Evolutionary conservation across 768 basidiomycete species (phyloP).

Genomic region (Mycena leptocephala): DNA sequence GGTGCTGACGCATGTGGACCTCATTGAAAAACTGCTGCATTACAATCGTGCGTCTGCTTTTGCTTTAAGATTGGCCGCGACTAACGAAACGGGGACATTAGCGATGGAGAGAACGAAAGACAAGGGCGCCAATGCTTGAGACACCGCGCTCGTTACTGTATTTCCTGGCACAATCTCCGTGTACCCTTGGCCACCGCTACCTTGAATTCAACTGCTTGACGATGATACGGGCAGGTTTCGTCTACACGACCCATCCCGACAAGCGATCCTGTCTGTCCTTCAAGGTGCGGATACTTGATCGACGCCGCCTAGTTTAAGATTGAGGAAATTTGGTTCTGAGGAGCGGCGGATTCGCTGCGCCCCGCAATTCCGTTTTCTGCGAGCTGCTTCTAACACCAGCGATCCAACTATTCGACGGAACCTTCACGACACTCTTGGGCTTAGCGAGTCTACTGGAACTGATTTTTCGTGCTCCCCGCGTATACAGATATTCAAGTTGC

Average conservation of each 20-base stretch:
- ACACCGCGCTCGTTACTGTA: constrained; percentile 7
- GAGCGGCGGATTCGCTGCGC: too few relatives aligned
- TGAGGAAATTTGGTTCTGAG: too few relatives aligned
- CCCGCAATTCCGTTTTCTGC: too few relatives aligned
- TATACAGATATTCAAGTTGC: too few relatives aligned
- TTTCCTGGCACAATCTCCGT: background rate
- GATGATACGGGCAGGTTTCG: background rate
- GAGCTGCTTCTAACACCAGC: too few relatives aligned
- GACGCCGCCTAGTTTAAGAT: too few relatives aligned
- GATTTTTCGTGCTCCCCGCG: too few relatives aligned
- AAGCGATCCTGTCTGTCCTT: too few relatives aligned
- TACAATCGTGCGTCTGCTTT: constrained; percentile 85
- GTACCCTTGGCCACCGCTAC: background rate
- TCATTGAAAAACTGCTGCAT: constrained; percentile 96
- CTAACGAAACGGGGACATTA: constrained; percentile 8
- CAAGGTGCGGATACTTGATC: too few relatives aligned
- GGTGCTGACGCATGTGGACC: constrained; percentile 97
- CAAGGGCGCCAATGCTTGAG: constrained; percentile 18
- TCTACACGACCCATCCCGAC: background rate
- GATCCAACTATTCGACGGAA: too few relatives aligned
- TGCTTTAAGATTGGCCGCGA: background rate
- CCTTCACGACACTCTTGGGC: too few relatives aligned
- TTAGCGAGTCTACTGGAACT: too few relatives aligned
- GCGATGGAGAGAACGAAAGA: constrained; percentile 42
- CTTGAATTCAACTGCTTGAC: background rate